Conservation (phyloP, 768 basidiomycete genomes). For the Calocybe indica region DNA sequence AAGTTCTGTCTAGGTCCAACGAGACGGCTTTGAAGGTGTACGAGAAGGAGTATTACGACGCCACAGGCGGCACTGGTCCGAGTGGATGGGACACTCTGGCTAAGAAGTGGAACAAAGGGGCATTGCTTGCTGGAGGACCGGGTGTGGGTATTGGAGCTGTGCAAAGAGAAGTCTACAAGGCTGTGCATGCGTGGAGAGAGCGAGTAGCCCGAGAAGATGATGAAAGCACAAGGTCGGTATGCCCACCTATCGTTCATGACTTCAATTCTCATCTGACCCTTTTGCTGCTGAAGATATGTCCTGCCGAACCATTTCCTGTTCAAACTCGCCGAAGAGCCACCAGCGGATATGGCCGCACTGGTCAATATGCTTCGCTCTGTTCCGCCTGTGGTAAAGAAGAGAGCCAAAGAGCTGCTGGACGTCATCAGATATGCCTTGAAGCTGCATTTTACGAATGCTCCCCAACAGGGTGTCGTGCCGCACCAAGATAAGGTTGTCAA, state of each 20-base stretch:
- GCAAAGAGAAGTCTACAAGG: conserved; percentile 60
- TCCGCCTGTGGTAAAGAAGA: conserved; percentile 56
- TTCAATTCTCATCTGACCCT: conserved; percentile 1
- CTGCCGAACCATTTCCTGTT: conserved; percentile 73
- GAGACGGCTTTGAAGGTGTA: conserved; percentile 74
- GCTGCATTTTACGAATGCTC: conserved; percentile 15
- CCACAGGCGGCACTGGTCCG: conserved; percentile 52
- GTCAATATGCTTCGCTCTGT: conserved; percentile 53
- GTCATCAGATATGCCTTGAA: conserved; percentile 50
- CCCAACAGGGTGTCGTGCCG: too few species aligned
- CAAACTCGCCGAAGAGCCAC: conserved; percentile 63
- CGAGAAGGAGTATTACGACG: conserved; percentile 66
- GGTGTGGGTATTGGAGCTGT: conserved; percentile 30
- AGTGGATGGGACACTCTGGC: conserved; percentile 77
- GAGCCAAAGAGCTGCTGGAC: conserved; percentile 58
- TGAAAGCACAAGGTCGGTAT: conserved; percentile 69
- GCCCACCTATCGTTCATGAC: conserved; percentile 1
- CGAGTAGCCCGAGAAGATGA: conserved; percentile 73
- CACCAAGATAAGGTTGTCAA: too few species aligned
- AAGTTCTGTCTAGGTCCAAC: conserved; percentile 66
- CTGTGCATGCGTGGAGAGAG: conserved; percentile 84
- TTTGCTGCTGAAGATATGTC: conserved; percentile 46
- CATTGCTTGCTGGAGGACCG: conserved; percentile 33
- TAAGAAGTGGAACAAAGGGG: conserved; percentile 76
- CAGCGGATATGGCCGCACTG: conserved; percentile 58